These are phyloP conservation scores for Wallacemonas sp. DNA, from an alignment of 208 protist species.

Conservation along the genomic window DNA sequence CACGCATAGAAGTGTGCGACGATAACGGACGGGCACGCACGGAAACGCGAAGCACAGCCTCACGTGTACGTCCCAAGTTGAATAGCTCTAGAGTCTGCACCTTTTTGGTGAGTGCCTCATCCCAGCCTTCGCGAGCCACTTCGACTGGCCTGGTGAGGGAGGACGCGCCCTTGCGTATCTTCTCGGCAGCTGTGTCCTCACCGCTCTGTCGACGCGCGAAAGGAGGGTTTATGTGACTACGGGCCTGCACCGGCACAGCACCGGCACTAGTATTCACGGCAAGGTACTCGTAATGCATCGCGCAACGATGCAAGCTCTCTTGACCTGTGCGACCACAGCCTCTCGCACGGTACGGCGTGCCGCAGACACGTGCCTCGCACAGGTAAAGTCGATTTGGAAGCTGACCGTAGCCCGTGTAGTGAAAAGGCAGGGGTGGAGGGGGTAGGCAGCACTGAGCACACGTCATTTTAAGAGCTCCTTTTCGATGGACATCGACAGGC, in stretches of 20 bases:
- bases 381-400: slow-evolving; percentile 34
- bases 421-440: slow-evolving; percentile 32
- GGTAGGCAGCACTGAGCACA: slow-evolving; percentile 49
- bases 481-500: slow-evolving; percentile 28
- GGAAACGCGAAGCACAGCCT: not conserved
- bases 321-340: slow-evolving; percentile 25
- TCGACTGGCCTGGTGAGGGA: not conserved
- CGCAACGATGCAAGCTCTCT: slow-evolving; percentile 53
- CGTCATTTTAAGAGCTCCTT: slow-evolving; percentile 19
- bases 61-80: not conserved
- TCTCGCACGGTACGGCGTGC: slow-evolving; percentile 70
- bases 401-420: slow-evolving; percentile 32
- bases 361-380: slow-evolving; percentile 39
- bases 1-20: not conserved
- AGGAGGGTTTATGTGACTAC: no score
- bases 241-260: not conserved
- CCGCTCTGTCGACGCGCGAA: no score
- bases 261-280: not conserved
- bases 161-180: not conserved
- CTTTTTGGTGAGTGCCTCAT: not conserved
- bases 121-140: not conserved
- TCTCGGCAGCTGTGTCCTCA: no score
- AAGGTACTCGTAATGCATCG: slow-evolving; percentile 79
- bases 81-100: not conserved
- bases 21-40: not conserved